Conservation (phyloP, 768 basidiomycete genomes). For the Imleria badia region DNA sequence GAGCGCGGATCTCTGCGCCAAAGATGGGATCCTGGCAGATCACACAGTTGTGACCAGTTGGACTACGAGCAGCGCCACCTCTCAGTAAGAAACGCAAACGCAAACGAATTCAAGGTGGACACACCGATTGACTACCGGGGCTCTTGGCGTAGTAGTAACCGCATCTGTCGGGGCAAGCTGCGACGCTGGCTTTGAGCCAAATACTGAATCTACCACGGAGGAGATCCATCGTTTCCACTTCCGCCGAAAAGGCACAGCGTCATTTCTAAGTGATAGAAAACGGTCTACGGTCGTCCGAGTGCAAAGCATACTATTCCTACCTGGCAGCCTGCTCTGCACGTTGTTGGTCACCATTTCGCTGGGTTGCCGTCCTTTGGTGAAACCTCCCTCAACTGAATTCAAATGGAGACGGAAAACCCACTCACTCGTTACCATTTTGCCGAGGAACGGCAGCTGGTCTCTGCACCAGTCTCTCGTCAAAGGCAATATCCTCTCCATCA, state of each 20-base stretch:
- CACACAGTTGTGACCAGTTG: slow-evolving; percentile 34
- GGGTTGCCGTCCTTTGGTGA: slow-evolving; percentile 1
- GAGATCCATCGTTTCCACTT: slow-evolving; percentile 21
- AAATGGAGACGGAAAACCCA: background rate
- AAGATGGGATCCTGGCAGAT: slow-evolving; percentile 35
- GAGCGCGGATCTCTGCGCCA: slow-evolving; percentile 26
- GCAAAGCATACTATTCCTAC: slow-evolving; percentile 4
- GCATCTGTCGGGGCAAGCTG: background rate
- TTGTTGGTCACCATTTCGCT: background rate
- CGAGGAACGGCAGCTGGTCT: background rate
- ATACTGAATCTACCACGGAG: slow-evolving; percentile 2
- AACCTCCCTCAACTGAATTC: background rate
- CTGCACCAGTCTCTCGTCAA: background rate
- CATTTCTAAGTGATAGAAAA: background rate
- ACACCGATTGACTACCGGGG: background rate
- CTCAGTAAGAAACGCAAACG: background rate
- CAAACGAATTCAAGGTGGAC: background rate
- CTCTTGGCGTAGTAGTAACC: background rate
- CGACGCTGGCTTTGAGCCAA: background rate
- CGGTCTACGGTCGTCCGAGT: background rate
- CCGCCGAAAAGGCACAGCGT: background rate
- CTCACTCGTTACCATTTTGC: background rate
- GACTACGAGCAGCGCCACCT: background rate
- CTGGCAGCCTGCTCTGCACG: background rate
- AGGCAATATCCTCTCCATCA: background rate